Conservation (phyloP, 495 filamentous ascomycete species). For the Platismatia glauca region DNA sequence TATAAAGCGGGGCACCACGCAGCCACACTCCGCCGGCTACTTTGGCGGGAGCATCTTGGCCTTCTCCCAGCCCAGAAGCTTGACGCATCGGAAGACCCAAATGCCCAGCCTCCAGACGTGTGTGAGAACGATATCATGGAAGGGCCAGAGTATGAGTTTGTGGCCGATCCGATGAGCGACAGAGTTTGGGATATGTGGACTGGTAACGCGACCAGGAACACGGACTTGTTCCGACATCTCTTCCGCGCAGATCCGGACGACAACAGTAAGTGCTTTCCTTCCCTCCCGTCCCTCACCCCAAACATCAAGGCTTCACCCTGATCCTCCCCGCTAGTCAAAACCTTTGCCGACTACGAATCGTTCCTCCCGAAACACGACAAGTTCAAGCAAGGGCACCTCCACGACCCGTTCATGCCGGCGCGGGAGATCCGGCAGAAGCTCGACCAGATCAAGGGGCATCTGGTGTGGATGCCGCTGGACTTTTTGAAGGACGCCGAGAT, state of each 20-base stretch:
- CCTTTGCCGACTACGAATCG: slow-evolving; percentile 77
- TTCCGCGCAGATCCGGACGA: slow-evolving; percentile 95
- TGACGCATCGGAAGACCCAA: slow-evolving; percentile 62
- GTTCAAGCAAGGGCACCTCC: slow-evolving; percentile 75
- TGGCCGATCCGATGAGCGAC: slow-evolving; percentile 73
- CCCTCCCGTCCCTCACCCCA: background rate
- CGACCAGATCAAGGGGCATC: slow-evolving; percentile 72
- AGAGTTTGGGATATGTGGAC: slow-evolving; percentile 83
- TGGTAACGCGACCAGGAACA: slow-evolving; percentile 64
- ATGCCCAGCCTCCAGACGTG: slow-evolving; percentile 71
- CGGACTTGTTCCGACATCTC: slow-evolving; percentile 71
- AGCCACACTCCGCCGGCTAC: slow-evolving; percentile 68
- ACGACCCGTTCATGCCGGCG: slow-evolving; percentile 61
- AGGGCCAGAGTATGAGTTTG: slow-evolving; percentile 60
- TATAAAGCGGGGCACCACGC: slow-evolving; percentile 70
- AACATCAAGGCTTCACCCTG: background rate
- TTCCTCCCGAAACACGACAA: slow-evolving; percentile 58
- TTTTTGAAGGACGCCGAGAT: slow-evolving; percentile 78
- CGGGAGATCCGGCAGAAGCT: slow-evolving; percentile 65
- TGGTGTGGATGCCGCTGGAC: slow-evolving; percentile 92
- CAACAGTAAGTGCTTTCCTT: slow-evolving; percentile 40
- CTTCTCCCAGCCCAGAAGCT: slow-evolving; percentile 65
- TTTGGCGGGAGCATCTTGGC: slow-evolving; percentile 92
- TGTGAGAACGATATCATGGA: slow-evolving; percentile 61
- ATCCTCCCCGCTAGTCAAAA: slow-evolving; percentile 48